Evolutionary conservation across 306 rosid genomes (phyloP).

Genomic region (Lathyrus aphaca): DNA sequence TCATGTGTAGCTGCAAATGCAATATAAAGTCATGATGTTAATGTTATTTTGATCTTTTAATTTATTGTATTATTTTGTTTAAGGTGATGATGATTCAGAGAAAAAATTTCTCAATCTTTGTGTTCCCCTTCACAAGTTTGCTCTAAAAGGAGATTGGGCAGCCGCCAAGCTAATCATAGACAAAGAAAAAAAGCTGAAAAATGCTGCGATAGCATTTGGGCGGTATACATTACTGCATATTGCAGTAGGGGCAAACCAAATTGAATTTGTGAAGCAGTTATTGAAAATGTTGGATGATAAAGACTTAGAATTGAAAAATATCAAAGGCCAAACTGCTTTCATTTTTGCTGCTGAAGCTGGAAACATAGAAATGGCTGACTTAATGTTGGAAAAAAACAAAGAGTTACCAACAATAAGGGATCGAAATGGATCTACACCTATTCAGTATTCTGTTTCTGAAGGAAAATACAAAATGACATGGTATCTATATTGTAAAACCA

Average conservation of each 20-base stretch:
- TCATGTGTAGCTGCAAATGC: too few relatives aligned
- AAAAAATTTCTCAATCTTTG: not conserved
- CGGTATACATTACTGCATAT: constrained; percentile 34
- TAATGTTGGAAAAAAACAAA: not conserved
- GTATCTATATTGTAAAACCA: not conserved
- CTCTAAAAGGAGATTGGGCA: constrained; percentile 38
- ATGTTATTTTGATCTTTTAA: too few relatives aligned
- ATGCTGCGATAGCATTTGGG: constrained; percentile 29
- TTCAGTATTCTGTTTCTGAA: constrained; percentile 39
- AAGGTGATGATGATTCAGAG: constrained; percentile 7
- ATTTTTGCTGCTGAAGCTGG: constrained; percentile 43
- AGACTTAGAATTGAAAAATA: constrained; percentile 2
- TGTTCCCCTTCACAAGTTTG: constrained; percentile 44
- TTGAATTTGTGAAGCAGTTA: constrained; percentile 18
- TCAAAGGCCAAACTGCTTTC: constrained; percentile 39
- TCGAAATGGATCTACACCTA: constrained; percentile 8
- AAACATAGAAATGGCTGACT: not conserved
- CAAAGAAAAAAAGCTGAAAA: not conserved
- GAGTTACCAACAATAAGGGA: not conserved
- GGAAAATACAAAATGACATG: constrained; percentile 40
- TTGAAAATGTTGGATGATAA: not conserved
- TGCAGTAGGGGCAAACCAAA: constrained; percentile 28
- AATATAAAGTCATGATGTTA: too few relatives aligned
- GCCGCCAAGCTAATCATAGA: constrained; percentile 2
- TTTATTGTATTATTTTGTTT: not conserved